A percentile compares a stretch with the other conserved stretches of the same genome.
phyloP scores from a whole-genome alignment of 2,329 filamentous ascomycete genomes.

The Immersiporthe knoxdaviesiana region DNA sequence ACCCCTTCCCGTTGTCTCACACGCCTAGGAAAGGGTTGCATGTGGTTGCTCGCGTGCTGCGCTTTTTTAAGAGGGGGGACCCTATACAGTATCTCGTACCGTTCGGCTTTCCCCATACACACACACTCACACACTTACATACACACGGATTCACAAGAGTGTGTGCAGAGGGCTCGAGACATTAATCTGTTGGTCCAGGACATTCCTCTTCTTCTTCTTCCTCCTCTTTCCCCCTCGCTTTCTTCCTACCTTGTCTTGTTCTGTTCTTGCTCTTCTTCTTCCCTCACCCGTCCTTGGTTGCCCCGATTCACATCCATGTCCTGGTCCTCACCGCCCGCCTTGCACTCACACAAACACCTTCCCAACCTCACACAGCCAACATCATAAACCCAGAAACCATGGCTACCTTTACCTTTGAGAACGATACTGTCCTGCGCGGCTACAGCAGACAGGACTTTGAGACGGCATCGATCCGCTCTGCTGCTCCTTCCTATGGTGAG shows the following conservation, averaged over 20 bases:
- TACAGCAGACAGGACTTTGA: conserved; percentile 61
- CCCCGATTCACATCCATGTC: not conserved
- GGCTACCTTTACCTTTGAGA: conserved; percentile 17
- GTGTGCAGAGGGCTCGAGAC: conserved; percentile 8
- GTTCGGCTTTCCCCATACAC: not conserved
- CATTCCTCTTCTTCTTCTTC: not conserved
- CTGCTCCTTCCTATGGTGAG: conserved; percentile 70
- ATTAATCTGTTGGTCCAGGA: conserved; percentile 14
- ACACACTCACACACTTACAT: not conserved
- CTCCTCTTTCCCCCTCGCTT: conserved; percentile 1
- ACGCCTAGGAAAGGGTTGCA: conserved; percentile 14
- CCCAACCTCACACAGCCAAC: conserved; percentile 9
- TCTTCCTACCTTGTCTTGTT: not conserved
- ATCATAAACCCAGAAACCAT: conserved; percentile 14
- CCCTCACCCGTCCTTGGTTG: too few species aligned
- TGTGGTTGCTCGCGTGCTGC: conserved; percentile 27
- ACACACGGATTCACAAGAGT: conserved; percentile 12
- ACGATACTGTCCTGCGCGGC: conserved; percentile 21
- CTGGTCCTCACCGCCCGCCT: conserved; percentile 6
- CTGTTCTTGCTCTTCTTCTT: not conserved
- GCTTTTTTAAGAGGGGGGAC: conserved; percentile 22
- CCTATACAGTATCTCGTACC: not conserved
- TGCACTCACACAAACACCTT: not conserved
- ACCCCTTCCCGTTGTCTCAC: conserved; percentile 24
- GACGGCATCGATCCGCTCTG: conserved; percentile 67